These are phyloP conservation scores for Saccharomycopsis malanga DNA, from an alignment of 805 yeast genomes.

Conservation along the genomic window DNA sequence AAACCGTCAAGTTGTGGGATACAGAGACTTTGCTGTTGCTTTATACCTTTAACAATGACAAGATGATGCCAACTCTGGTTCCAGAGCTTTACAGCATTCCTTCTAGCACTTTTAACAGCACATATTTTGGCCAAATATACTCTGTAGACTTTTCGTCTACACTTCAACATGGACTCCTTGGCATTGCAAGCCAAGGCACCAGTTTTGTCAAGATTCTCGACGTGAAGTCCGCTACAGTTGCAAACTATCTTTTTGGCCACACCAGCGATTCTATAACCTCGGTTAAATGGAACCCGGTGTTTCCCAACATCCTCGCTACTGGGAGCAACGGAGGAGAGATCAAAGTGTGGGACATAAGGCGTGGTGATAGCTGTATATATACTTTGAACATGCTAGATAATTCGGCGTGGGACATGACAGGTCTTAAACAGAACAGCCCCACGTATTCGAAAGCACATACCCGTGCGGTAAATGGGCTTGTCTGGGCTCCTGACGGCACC, in stretches of 20 bases:
- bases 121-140: slow-evolving; percentile 28
- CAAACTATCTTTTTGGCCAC: slow-evolving; percentile 54
- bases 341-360: slow-evolving; percentile 78
- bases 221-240: slow-evolving; percentile 60
- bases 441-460: slow-evolving; percentile 47
- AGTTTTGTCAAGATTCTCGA: slow-evolving; percentile 59
- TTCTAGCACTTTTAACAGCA: background rate
- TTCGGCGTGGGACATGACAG: slow-evolving; percentile 25
- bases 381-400: slow-evolving; percentile 53
- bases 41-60: slow-evolving; percentile 44
- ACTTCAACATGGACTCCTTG: slow-evolving; percentile 47
- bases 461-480: slow-evolving; percentile 70
- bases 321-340: slow-evolving; percentile 81
- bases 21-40: slow-evolving; percentile 58
- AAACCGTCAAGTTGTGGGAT: slow-evolving; percentile 75
- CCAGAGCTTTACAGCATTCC: slow-evolving; percentile 34
- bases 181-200: slow-evolving; percentile 65
- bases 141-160: slow-evolving; percentile 45
- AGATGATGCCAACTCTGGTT: slow-evolving; percentile 10
- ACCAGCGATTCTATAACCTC: slow-evolving; percentile 2
- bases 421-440: slow-evolving; percentile 25
- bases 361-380: slow-evolving; percentile 56
- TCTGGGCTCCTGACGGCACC: slow-evolving; percentile 65
- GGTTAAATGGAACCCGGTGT: slow-evolving; percentile 63
- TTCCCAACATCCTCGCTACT: slow-evolving; percentile 56